Percentiles rank a stretch among this genome's conserved stretches.
phyloP scores from a whole-genome alignment of 176 grass and related monocot species.

The Triticum aestivum region DNA sequence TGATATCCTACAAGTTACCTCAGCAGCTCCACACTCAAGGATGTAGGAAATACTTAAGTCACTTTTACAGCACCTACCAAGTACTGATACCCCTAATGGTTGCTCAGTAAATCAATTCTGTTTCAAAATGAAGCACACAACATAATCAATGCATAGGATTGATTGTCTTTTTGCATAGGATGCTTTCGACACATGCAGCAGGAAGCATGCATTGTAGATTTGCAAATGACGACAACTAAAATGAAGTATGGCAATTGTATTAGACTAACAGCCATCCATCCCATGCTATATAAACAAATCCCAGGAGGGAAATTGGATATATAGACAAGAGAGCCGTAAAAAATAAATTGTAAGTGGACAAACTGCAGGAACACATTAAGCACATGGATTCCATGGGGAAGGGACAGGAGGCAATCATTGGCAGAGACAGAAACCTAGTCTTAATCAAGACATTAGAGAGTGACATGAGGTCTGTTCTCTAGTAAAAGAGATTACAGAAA shows the following conservation, averaged over 20 bases:
- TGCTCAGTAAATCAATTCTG: no score
- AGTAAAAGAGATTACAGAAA: no score
- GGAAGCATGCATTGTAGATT: no score
- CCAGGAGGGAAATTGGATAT: neutral
- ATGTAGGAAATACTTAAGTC: neutral
- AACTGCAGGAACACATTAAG: conserved; percentile 5
- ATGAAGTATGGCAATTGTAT: no score
- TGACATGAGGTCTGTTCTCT: no score
- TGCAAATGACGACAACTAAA: no score
- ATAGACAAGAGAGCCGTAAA: neutral
- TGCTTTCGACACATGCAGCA: no score
- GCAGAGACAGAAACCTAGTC: neutral
- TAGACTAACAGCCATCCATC: neutral
- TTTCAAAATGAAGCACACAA: no score
- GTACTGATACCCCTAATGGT: no score
- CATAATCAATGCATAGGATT: no score
- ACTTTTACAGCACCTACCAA: no score
- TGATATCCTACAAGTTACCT: conserved; percentile 7
- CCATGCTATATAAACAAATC: neutral
- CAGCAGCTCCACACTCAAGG: neutral
- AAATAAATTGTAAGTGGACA: neutral
- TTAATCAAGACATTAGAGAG: neutral
- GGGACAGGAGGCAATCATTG: neutral
- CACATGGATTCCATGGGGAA: neutral
- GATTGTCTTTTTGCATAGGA: no score